Evolutionary conservation across 129 eudicot genomes (phyloP).

Genomic region (Helichrysum umbraculigerum): DNA sequence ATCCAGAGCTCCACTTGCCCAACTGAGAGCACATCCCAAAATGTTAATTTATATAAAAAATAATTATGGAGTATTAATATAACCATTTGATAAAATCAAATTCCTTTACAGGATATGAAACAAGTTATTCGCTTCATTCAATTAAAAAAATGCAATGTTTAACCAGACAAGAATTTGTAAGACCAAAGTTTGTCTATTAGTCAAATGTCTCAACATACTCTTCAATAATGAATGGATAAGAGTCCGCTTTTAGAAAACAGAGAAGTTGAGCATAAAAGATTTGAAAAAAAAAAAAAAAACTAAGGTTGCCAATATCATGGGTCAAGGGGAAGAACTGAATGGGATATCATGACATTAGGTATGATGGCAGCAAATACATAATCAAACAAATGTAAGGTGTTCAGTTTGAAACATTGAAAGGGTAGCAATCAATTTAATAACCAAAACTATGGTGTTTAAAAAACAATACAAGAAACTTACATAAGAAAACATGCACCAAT

Average conservation of each 20-base stretch:
- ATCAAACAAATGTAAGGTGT: not conserved
- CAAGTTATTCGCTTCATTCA: not conserved
- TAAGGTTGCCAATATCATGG: not conserved
- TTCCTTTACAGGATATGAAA: not conserved
- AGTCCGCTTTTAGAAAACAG: not conserved
- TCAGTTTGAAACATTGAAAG: not conserved
- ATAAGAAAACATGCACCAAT: conserved; percentile 93
- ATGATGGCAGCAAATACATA: not conserved
- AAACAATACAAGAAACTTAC: conserved; percentile 51
- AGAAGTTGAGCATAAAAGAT: not conserved
- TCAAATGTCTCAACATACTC: not conserved
- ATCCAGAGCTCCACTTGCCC: conserved; percentile 96
- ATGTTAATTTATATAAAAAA: not conserved
- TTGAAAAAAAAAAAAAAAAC: not conserved
- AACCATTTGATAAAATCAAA: not conserved
- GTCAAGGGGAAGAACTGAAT: not conserved
- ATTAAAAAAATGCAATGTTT: conserved; percentile 8
- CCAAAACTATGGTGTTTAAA: not conserved
- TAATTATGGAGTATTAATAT: not conserved
- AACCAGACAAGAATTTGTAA: not conserved
- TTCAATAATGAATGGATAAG: not conserved
- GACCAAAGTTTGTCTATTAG: not conserved
- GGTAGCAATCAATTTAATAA: conserved; percentile 1
- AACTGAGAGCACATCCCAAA: conserved; percentile 48
- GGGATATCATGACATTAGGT: not conserved